Evolutionary conservation across 2,329 filamentous ascomycete species (phyloP).

Genomic region (Fusarium sp.): DNA sequence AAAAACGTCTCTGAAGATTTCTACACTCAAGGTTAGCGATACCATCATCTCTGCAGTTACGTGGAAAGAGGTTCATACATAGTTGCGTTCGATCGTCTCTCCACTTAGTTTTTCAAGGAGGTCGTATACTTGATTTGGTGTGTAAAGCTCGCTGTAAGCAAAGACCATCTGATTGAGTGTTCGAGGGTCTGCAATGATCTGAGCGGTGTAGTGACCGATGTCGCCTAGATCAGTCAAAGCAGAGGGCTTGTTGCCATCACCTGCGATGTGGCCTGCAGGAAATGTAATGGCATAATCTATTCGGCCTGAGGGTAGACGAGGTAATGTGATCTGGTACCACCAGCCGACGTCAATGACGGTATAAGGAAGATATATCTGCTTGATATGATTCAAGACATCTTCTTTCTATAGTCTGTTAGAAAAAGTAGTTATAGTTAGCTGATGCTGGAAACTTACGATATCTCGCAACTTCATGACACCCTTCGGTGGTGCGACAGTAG

Average conservation of each 20-base stretch:
- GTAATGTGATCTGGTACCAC: constrained; percentile 66
- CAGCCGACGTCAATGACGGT: constrained; percentile 72
- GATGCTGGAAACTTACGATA: neutral
- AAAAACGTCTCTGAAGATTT: too few species aligned
- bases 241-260: constrained; percentile 61
- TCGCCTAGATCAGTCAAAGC: constrained; percentile 66
- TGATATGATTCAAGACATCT: constrained; percentile 64
- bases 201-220: constrained; percentile 66
- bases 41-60: neutral
- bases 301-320: constrained; percentile 48
- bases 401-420: constrained; percentile 59
- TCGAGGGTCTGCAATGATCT: constrained; percentile 65
- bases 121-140: constrained; percentile 62
- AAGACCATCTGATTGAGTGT: constrained; percentile 69
- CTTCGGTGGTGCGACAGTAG: constrained; percentile 61
- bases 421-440: neutral
- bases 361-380: constrained; percentile 64
- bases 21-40: neutral
- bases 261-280: constrained; percentile 57
- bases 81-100: constrained; percentile 58
- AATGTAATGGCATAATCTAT: constrained; percentile 48
- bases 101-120: constrained; percentile 63
- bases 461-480: constrained; percentile 50
- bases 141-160: constrained; percentile 61
- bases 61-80: neutral